Evolutionary conservation across 169 alveolate species (phyloP), one percentile per base, ranked within the genome.

Genomic region (Plasmodium adleri): DNA sequence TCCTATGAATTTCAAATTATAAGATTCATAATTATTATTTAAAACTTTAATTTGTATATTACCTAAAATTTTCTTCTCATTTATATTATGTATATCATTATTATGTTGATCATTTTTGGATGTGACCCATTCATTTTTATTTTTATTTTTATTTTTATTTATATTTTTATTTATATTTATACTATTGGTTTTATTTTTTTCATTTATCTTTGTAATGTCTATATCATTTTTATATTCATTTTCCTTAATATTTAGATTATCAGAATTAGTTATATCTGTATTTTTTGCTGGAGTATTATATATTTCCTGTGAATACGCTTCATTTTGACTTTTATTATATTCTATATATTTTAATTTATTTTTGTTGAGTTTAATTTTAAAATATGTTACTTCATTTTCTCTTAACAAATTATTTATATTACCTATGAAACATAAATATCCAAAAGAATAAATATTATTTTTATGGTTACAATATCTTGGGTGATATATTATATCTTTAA

Each of bases 1-100:
- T 49, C 91, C 91, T n/a, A 83, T 8, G 39, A 83, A 83, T 49
- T 83, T 67, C 45, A 83, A 83, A 63, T 83, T 68, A 62, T 68
- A 67, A 83, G 58, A 83, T 68, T 83, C 91, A 72, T 83, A 83
- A 49, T 26, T 68, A 83, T 83, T 83, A 83, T 83, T 68, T 45
- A 83, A 52, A 22, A 83, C 74, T 28, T 72, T 58, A 67, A 83
- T 56, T 24, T 49, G 24, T 83, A 83, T 52, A 49, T 73, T 68
- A 15, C 91, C 91, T 56, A 83, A 56, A 8, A 67, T 54, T 68
- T 59, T 66, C 10, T 83, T 67, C 59, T 47, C 64, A 6, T 15
- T 58, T 45, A 10, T 0, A 78, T 26, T 13, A n/a, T 17, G 60
- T 24, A 22, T 26, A 64, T 13, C 9, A 39, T 10, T 17, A 56